phyloP scores from a whole-genome alignment of 2,329 filamentous ascomycete species.

The Curvularia sp. region DNA sequence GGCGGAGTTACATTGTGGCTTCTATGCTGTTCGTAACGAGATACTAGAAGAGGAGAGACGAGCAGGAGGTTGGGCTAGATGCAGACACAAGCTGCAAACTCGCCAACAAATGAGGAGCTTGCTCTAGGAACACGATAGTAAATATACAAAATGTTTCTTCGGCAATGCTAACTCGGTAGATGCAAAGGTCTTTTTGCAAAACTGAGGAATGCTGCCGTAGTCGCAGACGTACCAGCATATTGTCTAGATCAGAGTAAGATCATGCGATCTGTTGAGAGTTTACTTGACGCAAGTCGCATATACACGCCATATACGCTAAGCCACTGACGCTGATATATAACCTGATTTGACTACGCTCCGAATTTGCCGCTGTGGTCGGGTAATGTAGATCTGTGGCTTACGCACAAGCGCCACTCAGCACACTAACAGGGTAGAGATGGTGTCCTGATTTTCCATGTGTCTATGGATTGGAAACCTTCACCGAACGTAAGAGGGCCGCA shows the following conservation, averaged over 20 bases:
- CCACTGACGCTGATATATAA: slow-evolving; percentile 2
- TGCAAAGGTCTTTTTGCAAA: not conserved
- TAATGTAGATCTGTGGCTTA: not conserved
- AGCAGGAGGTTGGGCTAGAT: not conserved
- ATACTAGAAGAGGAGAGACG: not conserved
- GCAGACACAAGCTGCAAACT: not conserved
- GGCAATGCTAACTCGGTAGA: not conserved
- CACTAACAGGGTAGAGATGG: not conserved
- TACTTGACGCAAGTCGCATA: slow-evolving; percentile 7
- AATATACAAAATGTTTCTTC: not conserved
- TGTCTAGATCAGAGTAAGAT: not conserved
- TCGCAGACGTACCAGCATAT: not conserved
- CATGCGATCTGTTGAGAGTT: slow-evolving; percentile 6
- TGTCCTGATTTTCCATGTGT: not conserved
- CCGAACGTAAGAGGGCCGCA: not conserved
- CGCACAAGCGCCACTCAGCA: not conserved
- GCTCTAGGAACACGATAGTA: not conserved
- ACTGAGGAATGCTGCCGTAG: not conserved
- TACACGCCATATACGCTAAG: slow-evolving; percentile 6
- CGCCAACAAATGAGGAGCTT: not conserved
- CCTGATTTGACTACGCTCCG: not conserved
- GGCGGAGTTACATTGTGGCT: not conserved
- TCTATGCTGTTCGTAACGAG: not conserved
- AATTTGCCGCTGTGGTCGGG: not conserved
- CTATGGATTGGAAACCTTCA: not conserved